phyloP scores from a whole-genome alignment of 805 yeast species.

The Phaffomyces thermotolerans region DNA sequence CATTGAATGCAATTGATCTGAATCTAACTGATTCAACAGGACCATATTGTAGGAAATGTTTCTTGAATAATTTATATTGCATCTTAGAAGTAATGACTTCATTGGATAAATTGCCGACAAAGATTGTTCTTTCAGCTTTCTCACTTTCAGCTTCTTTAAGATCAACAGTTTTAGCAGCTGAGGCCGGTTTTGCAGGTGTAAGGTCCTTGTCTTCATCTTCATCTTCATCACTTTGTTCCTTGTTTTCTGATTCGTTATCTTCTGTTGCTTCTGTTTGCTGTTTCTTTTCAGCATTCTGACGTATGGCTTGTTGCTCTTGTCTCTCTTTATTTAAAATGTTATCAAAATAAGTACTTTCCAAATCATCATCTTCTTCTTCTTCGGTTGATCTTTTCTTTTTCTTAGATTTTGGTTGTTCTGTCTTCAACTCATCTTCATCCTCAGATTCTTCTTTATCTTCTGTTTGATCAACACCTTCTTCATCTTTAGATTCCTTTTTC shows the following conservation, averaged over 20 bases:
- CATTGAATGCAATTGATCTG: constrained; percentile 85
- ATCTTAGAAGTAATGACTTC: constrained; percentile 57
- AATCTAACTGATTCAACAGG: constrained; percentile 71
- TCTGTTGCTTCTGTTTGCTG: constrained; percentile 24
- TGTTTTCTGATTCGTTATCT: constrained; percentile 17
- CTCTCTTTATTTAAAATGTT: constrained; percentile 29
- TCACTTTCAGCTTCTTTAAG: constrained; percentile 65
- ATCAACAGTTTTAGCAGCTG: constrained; percentile 38
- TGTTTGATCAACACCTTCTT: constrained; percentile 5
- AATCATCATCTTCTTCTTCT: constrained; percentile 38
- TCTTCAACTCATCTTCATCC: constrained; percentile 16
- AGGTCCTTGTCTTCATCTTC: constrained; percentile 20
- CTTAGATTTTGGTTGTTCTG: constrained; percentile 9
- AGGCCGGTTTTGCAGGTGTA: constrained; percentile 15
- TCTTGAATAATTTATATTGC: constrained; percentile 56
- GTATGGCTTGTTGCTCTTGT: constrained; percentile 24
- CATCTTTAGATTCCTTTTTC: constrained; percentile 14
- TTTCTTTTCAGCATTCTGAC: constrained; percentile 24
- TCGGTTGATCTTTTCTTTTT: constrained; percentile 19
- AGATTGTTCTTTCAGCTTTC: constrained; percentile 78
- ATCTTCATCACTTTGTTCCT: constrained; percentile 11
- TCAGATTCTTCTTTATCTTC: constrained; percentile 18
- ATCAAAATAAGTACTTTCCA: constrained; percentile 48
- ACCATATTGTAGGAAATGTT: constrained; percentile 38
- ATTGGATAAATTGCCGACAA: constrained; percentile 78